Evolutionary conservation across 306 rosid species (phyloP).

Genomic region (Adenanthera pavonina): DNA sequence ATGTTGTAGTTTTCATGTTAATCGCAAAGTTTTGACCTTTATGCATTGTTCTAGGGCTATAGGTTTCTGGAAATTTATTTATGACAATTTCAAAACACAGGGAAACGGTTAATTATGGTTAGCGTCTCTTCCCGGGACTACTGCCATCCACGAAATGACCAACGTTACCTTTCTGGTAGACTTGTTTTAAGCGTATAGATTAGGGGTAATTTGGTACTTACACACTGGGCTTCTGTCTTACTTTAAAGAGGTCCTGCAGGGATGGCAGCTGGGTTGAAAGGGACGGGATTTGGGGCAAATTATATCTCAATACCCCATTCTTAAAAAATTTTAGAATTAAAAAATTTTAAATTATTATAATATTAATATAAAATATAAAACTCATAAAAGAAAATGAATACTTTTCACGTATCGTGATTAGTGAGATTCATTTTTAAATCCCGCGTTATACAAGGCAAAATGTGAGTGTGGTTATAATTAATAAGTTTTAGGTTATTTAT

Average conservation of each 20-base stretch:
- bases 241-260: constrained; percentile 8
- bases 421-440: too few species aligned
- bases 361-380: too few species aligned
- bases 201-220: constrained; percentile 38
- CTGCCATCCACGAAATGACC: constrained; percentile 33
- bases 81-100: constrained; percentile 65
- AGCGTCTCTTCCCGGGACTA: constrained; percentile 26
- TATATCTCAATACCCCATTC: background rate
- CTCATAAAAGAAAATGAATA: too few species aligned
- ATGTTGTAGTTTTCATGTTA: constrained; percentile 25
- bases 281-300: background rate
- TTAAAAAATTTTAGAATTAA: too few species aligned
- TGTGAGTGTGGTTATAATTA: too few species aligned
- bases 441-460: too few species aligned
- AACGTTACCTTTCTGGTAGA: constrained; percentile 26
- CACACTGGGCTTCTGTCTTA: constrained; percentile 5
- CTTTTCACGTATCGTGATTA: too few species aligned
- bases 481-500: too few species aligned
- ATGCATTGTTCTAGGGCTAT: constrained; percentile 35
- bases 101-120: constrained; percentile 45
- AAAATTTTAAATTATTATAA: too few species aligned
- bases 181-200: background rate
- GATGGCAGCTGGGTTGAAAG: constrained; percentile 17
- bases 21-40: constrained; percentile 27
- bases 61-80: constrained; percentile 33